These are phyloP conservation scores for Salisapilia sapeloensis DNA, from an alignment of 352 stramenopile genomes.

Conservation along the genomic window DNA sequence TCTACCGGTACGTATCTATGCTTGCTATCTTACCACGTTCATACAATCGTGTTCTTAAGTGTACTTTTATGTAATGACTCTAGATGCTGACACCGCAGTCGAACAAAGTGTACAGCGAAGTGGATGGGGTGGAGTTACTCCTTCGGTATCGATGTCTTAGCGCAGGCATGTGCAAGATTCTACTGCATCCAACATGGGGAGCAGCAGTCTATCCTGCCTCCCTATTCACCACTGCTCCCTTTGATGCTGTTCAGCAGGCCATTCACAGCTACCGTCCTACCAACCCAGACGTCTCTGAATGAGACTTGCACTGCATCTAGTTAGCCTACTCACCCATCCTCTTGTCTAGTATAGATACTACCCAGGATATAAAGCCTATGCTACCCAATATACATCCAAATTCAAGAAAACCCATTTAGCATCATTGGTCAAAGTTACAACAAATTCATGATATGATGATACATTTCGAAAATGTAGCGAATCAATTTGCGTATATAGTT, in stretches of 20 bases:
- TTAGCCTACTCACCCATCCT: too few species aligned
- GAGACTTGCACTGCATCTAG: too few species aligned
- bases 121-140: constrained; percentile 87
- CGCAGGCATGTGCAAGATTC: constrained; percentile 93
- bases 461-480: too few species aligned
- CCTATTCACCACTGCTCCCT: constrained; percentile 89
- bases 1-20: constrained; percentile 49
- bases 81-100: constrained; percentile 85
- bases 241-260: constrained; percentile 51
- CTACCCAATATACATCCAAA: too few species aligned
- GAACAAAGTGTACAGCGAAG: constrained; percentile 93
- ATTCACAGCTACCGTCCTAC: too few species aligned
- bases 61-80: background rate
- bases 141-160: constrained; percentile 68
- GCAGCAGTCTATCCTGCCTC: constrained; percentile 92
- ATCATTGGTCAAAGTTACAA: too few species aligned
- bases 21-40: background rate
- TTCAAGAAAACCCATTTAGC: too few species aligned
- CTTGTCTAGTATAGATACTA: too few species aligned
- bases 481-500: too few species aligned
- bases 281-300: too few species aligned
- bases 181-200: constrained; percentile 91
- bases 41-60: background rate
- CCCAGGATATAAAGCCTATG: too few species aligned
- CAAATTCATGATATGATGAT: too few species aligned